Conservation (phyloP, 306 rosid species). For the Inga laurina region DNA sequence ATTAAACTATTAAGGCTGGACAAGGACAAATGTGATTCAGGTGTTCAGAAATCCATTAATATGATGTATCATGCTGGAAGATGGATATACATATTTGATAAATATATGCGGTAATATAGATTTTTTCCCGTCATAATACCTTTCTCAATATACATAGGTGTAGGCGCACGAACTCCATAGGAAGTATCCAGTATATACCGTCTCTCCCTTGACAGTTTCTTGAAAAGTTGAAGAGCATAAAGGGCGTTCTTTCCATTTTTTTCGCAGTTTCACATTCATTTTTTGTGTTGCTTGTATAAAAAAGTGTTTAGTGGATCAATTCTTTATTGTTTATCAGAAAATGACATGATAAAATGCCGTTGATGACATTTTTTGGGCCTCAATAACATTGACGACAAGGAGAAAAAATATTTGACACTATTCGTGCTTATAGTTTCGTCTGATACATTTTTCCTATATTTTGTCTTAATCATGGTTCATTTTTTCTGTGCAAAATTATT, state of each 20-base stretch:
- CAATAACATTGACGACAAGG: not conserved
- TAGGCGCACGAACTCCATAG: not conserved
- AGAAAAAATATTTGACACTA: constrained; percentile 1
- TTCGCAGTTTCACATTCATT: not conserved
- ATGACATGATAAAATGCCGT: not conserved
- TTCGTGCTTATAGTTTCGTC: not conserved
- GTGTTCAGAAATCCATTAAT: not conserved
- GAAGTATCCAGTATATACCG: not conserved
- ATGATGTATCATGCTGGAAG: not conserved
- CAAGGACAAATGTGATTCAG: not conserved
- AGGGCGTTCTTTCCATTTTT: not conserved
- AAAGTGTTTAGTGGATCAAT: not conserved
- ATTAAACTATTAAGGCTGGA: constrained; percentile 9
- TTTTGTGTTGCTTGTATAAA: not conserved
- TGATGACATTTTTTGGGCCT: not conserved
- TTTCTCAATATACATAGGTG: not conserved
- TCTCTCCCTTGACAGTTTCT: not conserved
- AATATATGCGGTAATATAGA: not conserved
- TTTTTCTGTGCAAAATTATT: constrained; percentile 2
- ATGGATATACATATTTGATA: not conserved
- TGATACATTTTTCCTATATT: not conserved
- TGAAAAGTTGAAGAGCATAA: constrained; percentile 1
- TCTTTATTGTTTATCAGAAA: not conserved
- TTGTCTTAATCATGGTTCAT: not conserved
- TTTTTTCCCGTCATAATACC: not conserved